Evolutionary conservation across 768 basidiomycete species (phyloP).

Genomic region (Psilocybe azurescens): DNA sequence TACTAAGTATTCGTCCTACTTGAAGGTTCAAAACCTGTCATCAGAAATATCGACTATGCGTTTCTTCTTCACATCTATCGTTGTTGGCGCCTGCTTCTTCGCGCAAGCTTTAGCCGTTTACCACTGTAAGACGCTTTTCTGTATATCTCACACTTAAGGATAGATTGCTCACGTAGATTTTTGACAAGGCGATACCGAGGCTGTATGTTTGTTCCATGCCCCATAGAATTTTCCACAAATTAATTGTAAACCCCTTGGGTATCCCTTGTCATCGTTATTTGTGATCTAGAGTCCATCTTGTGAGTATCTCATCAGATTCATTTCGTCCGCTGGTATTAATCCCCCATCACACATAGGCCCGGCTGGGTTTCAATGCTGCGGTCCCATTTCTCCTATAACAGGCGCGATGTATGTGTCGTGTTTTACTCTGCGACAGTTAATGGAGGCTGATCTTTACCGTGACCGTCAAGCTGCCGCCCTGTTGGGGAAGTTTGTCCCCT

Average conservation of each 20-base stretch:
- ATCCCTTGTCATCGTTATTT: background rate
- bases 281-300: background rate
- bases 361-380: constrained; percentile 11
- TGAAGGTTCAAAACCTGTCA: background rate
- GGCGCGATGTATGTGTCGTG: constrained; percentile 2
- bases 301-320: background rate
- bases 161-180: background rate
- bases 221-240: background rate
- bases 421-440: background rate
- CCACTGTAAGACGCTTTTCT: constrained; percentile 1
- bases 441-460: background rate
- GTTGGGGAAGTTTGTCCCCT: constrained; percentile 9
- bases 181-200: background rate
- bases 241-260: background rate
- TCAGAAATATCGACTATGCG: background rate
- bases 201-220: background rate
- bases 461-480: constrained; percentile 4
- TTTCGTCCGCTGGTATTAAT: background rate
- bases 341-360: background rate
- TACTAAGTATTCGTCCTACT: too few relatives aligned
- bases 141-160: background rate
- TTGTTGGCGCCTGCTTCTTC: background rate
- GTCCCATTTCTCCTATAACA: constrained; percentile 7
- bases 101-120: constrained; percentile 6
- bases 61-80: background rate